A percentile compares a stretch with the other conserved stretches of the same genome.
Conservation (phyloP, 1,284 basidiomycete species). For the Sparassis latifolia region DNA sequence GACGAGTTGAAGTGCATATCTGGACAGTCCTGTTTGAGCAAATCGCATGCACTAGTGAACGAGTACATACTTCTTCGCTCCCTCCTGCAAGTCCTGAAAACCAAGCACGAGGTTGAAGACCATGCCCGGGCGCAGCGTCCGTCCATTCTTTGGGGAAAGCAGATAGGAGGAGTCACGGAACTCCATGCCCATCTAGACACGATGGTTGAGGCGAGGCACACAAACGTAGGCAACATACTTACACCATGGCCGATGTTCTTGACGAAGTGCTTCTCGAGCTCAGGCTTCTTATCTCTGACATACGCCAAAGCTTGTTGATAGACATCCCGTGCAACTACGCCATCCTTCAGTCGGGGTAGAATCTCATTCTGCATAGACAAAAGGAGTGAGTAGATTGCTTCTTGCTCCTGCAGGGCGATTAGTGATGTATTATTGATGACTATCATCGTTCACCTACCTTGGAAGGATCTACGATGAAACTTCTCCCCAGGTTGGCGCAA, state of each 20-base stretch:
- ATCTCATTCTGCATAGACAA: conserved; percentile 78
- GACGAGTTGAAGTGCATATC: conserved; percentile 85
- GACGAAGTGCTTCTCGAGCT: conserved; percentile 78
- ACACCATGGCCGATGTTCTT: conserved; percentile 93
- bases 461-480: conserved; percentile 92
- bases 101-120: conserved; percentile 81
- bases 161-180: conserved; percentile 89
- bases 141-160: conserved; percentile 75
- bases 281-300: conserved; percentile 73
- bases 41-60: not conserved
- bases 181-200: conserved; percentile 80
- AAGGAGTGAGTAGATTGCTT: conserved; percentile 77
- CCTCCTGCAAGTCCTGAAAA: conserved; percentile 78
- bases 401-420: conserved; percentile 65
- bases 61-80: conserved; percentile 62
- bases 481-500: conserved; percentile 87
- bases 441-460: conserved; percentile 45
- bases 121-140: conserved; percentile 76
- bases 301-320: conserved; percentile 75
- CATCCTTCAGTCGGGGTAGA: conserved; percentile 76
- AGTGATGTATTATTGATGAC: not conserved
- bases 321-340: conserved; percentile 70
- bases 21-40: conserved; percentile 22
- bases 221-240: conserved; percentile 3
- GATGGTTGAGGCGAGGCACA: not conserved